Evolutionary conservation across 768 basidiomycete species (phyloP).

Genomic region (Rhodotorula graminis): DNA sequence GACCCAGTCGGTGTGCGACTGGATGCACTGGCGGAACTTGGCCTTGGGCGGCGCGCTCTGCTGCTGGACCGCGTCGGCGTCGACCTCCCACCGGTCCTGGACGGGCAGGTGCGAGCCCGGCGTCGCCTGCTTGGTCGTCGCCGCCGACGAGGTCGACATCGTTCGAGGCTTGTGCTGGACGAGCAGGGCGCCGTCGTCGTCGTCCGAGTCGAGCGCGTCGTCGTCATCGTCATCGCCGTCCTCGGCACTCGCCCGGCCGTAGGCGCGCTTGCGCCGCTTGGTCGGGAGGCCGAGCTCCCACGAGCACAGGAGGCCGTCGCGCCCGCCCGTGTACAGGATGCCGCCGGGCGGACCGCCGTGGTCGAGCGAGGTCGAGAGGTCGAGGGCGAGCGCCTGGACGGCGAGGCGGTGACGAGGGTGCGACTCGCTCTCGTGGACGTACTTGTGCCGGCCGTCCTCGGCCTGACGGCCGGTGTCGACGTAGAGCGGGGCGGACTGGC

Average conservation of each 20-base stretch:
- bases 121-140: not conserved
- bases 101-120: constrained; percentile 51
- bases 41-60: constrained; percentile 48
- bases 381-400: constrained; percentile 41
- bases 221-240: constrained; percentile 21
- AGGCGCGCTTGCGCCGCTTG: constrained; percentile 17
- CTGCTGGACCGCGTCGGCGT: constrained; percentile 52
- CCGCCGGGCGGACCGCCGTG: constrained; percentile 34
- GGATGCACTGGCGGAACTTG: constrained; percentile 75
- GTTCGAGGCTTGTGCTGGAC: not conserved
- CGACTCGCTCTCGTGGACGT: constrained; percentile 2
- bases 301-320: constrained; percentile 41
- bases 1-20: constrained; percentile 85
- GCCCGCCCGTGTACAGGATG: constrained; percentile 41
- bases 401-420: constrained; percentile 39
- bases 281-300: constrained; percentile 42
- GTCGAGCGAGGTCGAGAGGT: constrained; percentile 35
- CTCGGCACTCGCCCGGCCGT: constrained; percentile 4
- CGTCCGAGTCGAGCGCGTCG: constrained; percentile 17
- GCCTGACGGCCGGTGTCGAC: not conserved
- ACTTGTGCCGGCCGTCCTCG: constrained; percentile 5
- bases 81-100: constrained; percentile 76
- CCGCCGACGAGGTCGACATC: constrained; percentile 3
- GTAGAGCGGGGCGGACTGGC: constrained; percentile 18
- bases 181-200: constrained; percentile 14